These are phyloP conservation scores for Tardiomyces depauwii DNA, from an alignment of 1,139 yeast species.

Conservation along the genomic window DNA sequence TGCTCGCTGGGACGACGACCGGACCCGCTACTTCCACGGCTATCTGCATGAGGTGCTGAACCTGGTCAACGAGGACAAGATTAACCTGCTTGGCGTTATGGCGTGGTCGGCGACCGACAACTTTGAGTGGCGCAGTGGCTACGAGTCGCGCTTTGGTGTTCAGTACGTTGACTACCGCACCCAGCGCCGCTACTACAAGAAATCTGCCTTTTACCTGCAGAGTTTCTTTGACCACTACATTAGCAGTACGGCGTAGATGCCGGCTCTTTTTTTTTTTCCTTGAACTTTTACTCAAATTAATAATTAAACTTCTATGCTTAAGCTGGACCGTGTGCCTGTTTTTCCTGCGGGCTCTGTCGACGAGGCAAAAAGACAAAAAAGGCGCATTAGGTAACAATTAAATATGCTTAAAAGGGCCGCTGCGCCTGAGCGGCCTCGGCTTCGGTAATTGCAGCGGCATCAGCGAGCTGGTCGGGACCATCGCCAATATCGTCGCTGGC, in stretches of 20 bases:
- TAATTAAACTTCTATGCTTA: too few species aligned
- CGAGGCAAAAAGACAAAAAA: too few species aligned
- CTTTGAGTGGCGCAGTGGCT: slow-evolving; percentile 29
- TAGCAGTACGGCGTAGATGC: not conserved
- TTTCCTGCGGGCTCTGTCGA: too few species aligned
- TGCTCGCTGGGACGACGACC: slow-evolving; percentile 23
- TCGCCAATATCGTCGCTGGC: too few species aligned
- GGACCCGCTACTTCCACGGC: slow-evolving; percentile 26
- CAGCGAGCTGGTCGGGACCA: too few species aligned
- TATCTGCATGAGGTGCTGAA: slow-evolving; percentile 24
- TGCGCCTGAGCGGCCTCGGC: too few species aligned
- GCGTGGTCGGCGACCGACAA: slow-evolving; percentile 31
- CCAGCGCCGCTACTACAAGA: slow-evolving; percentile 25
- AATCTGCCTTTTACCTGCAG: slow-evolving; percentile 25
- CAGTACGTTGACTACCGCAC: slow-evolving; percentile 29
- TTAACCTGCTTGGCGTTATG: slow-evolving; percentile 26
- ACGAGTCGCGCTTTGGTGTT: slow-evolving; percentile 25
- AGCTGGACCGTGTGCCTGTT: too few species aligned
- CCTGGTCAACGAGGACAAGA: slow-evolving; percentile 20
- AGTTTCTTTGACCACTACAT: slow-evolving; percentile 9
- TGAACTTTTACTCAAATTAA: too few species aligned
- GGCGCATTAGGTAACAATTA: too few species aligned
- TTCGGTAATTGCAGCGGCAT: too few species aligned
- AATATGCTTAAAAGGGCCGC: too few species aligned
- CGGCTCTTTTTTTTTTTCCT: too few species aligned